Base-by-base conservation (phyloP, 1,284 basidiomycete species). In the Cerrena zonata region DNA sequence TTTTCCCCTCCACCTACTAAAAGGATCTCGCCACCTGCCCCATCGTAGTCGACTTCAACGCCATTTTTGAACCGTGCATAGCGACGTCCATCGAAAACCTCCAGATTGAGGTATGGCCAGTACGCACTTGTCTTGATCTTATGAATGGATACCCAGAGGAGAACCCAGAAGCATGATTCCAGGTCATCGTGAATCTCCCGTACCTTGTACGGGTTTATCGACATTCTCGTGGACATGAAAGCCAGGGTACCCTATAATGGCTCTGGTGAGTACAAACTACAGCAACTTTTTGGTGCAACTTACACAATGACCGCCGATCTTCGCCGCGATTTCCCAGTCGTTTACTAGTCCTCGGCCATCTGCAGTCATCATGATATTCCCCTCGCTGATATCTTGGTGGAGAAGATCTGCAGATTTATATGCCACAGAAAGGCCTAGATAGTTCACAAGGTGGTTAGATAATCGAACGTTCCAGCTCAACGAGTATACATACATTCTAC, bases 181-280 rank as follows among this genome's bases (percentile, higher is more conserved):
- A 34, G 30, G 30, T 34, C 30, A 5, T 23, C 41, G 41, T 42
- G 23, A 13, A 22, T 42, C 19, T 42, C 19, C 3, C 4, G 7
- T 15, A 22, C 5, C 19, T 42, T 23, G 41, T 22, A 23, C 21
- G 39, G 39, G 40, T 49, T 34, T 13, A 4, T 15, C 11, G n/a
- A 5, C 12, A 49, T 39, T 3, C 12, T 10, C 27, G 24, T 44
- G 5, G 48, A 49, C 23, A 44, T 30, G 24, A 42, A 49, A 13
- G 12, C 2, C 48, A 39, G 44, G 10, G 48, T 49, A 3, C 48
- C 48, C 48, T 49, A 24, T 3, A 48, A 25, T n/a, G n/a, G n/a
- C n/a, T n/a, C n/a, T n/a, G n/a, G n/a, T n/a, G n/a, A n/a, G n/a
- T n/a, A n/a, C n/a, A n/a, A n/a, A n/a, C n/a, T n/a, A n/a, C n/a